Conservation (phyloP, 169 alveolate species). For the Theileria sp. region DNA sequence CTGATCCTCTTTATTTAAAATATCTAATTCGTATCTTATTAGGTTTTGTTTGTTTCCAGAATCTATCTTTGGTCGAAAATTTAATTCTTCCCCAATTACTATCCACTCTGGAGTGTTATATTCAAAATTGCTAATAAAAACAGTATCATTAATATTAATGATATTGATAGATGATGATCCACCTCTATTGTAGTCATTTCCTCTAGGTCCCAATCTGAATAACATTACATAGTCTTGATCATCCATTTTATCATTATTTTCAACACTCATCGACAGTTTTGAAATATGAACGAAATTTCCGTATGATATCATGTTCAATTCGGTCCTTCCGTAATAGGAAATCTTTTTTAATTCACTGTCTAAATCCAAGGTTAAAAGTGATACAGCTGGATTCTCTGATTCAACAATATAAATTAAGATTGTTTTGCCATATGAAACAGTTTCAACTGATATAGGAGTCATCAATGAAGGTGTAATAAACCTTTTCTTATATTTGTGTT, state of each 20-base stretch:
- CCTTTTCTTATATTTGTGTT: background rate
- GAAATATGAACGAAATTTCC: constrained; percentile 26
- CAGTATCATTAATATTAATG: constrained; percentile 47
- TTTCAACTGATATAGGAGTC: constrained; percentile 31
- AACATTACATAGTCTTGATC: constrained; percentile 56
- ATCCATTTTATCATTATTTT: constrained; percentile 7
- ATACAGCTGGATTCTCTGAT: constrained; percentile 18
- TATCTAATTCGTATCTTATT: constrained; percentile 41
- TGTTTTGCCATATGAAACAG: constrained; percentile 34
- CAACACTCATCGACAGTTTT: constrained; percentile 23
- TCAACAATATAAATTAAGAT: constrained; percentile 50
- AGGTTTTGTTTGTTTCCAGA: constrained; percentile 15
- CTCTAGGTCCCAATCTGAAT: constrained; percentile 10
- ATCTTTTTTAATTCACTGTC: constrained; percentile 3
- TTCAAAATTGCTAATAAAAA: constrained; percentile 45
- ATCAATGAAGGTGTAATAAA: background rate
- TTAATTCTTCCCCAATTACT: constrained; percentile 21
- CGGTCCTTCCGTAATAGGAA: constrained; percentile 28
- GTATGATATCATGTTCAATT: constrained; percentile 27
- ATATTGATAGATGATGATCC: constrained; percentile 19
- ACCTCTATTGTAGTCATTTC: background rate
- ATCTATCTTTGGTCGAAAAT: background rate
- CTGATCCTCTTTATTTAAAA: background rate
- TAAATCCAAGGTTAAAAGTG: constrained; percentile 23
- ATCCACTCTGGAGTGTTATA: constrained; percentile 58